Percentiles rank a stretch among this genome's conserved stretches.
Conservation (phyloP, 1,139 yeast species). For the Casaregolazyma lundiana region DNA sequence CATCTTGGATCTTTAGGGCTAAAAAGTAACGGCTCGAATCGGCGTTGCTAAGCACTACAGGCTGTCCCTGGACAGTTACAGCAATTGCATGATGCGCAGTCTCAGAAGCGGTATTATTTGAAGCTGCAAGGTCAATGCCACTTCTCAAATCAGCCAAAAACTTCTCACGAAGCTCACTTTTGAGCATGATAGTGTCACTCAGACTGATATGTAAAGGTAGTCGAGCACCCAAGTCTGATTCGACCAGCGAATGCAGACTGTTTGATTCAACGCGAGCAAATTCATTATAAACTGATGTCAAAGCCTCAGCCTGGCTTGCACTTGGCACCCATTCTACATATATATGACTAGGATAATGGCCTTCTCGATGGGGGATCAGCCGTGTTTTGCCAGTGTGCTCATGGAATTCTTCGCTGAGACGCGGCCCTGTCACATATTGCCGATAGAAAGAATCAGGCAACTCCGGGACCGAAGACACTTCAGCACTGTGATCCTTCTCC, state of each 20-base stretch:
- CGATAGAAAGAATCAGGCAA: slow-evolving; percentile 29
- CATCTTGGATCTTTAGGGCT: slow-evolving; percentile 2
- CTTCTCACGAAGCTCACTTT: slow-evolving; percentile 17
- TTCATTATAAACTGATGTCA: slow-evolving; percentile 5
- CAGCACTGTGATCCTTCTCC: slow-evolving; percentile 2
- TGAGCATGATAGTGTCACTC: slow-evolving; percentile 32
- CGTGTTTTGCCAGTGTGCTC: slow-evolving; percentile 24
- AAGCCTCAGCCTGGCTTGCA: neutral
- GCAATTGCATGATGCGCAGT: neutral
- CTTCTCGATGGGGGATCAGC: slow-evolving; percentile 27
- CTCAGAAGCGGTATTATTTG: neutral
- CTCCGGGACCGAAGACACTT: slow-evolving; percentile 17
- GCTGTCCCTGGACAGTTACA: neutral
- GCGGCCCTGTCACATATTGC: slow-evolving; percentile 25
- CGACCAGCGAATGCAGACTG: slow-evolving; percentile 22
- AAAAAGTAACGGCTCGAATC: slow-evolving; percentile 11
- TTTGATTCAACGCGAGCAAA: neutral
- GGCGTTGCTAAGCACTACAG: slow-evolving; percentile 6
- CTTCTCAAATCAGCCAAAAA: slow-evolving; percentile 15
- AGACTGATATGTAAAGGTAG: slow-evolving; percentile 33
- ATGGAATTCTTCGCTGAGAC: slow-evolving; percentile 25
- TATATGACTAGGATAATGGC: slow-evolving; percentile 35
- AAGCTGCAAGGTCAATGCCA: neutral
- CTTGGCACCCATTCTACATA: slow-evolving; percentile 31
- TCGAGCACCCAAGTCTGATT: slow-evolving; percentile 26